Evolutionary conservation across 441 rosid genomes (phyloP).

Genomic region (Erysimum cheiri): DNA sequence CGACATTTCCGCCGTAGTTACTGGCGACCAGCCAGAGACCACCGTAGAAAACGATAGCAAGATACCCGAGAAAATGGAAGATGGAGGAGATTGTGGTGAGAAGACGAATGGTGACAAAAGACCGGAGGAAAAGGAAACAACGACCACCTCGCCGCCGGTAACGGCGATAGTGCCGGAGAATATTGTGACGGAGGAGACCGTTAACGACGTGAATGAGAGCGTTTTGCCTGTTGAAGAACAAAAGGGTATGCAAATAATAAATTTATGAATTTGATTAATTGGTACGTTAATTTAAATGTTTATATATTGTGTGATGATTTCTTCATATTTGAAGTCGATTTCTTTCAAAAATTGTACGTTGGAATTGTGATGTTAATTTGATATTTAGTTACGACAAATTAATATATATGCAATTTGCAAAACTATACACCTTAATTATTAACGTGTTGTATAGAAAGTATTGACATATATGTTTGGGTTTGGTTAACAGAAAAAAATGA

Average conservation of each 20-base stretch:
- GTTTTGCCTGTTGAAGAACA: constrained; percentile 23
- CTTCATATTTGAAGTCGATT: background rate
- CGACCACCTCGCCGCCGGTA: background rate
- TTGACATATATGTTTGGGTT: background rate
- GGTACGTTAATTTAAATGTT: background rate
- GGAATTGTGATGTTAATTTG: background rate
- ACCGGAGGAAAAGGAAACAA: constrained; percentile 17
- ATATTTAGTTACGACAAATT: background rate
- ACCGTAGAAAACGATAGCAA: constrained; percentile 18
- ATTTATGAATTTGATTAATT: background rate
- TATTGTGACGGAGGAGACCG: constrained; percentile 17
- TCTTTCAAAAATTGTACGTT: background rate
- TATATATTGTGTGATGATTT: background rate
- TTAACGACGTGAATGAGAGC: constrained; percentile 18
- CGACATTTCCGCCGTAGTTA: constrained; percentile 17
- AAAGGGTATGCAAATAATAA: constrained; percentile 32
- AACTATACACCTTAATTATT: background rate
- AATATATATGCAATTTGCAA: background rate
- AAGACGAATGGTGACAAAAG: background rate
- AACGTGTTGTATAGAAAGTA: constrained; percentile 7
- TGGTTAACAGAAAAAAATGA: constrained; percentile 19
- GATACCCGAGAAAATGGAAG: constrained; percentile 16
- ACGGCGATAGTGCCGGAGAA: constrained; percentile 25
- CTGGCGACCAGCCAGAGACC: background rate
- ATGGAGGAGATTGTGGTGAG: constrained; percentile 20